Evolutionary conservation across 2,329 filamentous ascomycete genomes (phyloP).

Genomic region (Scytalidium lignicola): DNA sequence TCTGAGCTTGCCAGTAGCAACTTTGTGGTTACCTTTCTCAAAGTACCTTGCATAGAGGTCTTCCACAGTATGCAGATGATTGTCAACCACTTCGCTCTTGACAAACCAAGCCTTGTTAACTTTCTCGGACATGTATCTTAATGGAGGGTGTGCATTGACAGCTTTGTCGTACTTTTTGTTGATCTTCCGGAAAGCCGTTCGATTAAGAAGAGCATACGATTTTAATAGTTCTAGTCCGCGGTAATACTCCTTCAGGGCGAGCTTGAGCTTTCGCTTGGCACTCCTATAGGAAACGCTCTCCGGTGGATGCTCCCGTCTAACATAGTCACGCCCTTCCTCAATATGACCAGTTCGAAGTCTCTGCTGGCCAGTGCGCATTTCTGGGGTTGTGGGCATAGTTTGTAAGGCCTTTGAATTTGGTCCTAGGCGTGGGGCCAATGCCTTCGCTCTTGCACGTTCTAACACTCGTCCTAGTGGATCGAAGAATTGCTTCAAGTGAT

Average conservation of each 20-base stretch:
- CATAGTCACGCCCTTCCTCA: conserved; percentile 41
- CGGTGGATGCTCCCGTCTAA: conserved; percentile 38
- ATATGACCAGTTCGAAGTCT: conserved; percentile 15
- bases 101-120: conserved; percentile 91
- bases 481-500: conserved; percentile 37
- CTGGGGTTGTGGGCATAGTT: conserved; percentile 37
- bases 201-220: conserved; percentile 82
- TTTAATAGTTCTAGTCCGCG: conserved; percentile 87
- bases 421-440: conserved; percentile 42
- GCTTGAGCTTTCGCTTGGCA: conserved; percentile 87
- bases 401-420: conserved; percentile 57
- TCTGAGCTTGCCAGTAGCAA: conserved; percentile 82
- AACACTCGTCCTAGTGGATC: conserved; percentile 38
- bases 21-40: conserved; percentile 86
- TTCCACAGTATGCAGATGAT: conserved; percentile 74
- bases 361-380: conserved; percentile 36
- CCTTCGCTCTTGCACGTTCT: conserved; percentile 38
- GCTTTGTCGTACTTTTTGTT: conserved; percentile 99
- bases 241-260: conserved; percentile 90
- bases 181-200: conserved; percentile 92
- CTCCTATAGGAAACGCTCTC: conserved; percentile 75
- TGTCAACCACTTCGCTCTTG: conserved; percentile 77
- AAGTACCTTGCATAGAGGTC: conserved; percentile 95
- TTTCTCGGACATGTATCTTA: conserved; percentile 84
- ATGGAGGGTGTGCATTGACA: conserved; percentile 68